phyloP scores from a whole-genome alignment of 2,329 filamentous ascomycete genomes.

The Zasmidium angulare region DNA sequence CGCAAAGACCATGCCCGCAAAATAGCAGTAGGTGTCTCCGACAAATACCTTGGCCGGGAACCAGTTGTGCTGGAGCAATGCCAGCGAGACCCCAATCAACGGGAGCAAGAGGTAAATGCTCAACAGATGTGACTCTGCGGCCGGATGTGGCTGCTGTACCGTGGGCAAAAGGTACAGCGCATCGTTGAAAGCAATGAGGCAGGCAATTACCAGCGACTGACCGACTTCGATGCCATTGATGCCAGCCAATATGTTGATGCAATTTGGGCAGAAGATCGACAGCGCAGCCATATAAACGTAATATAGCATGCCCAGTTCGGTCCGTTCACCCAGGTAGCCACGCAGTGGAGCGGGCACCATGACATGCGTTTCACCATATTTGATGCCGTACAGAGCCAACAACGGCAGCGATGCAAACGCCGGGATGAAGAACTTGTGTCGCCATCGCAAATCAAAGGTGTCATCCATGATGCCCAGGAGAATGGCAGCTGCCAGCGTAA shows the following conservation, averaged over 20 bases:
- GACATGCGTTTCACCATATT: constrained; percentile 95
- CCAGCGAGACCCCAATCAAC: constrained; percentile 87
- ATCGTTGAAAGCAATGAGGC: constrained; percentile 83
- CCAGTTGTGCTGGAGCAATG: constrained; percentile 89
- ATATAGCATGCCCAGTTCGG: constrained; percentile 76
- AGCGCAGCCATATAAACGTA: constrained; percentile 96
- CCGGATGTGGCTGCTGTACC: constrained; percentile 78
- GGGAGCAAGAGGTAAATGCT: constrained; percentile 92
- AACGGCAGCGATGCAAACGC: constrained; percentile 91
- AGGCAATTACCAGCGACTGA: constrained; percentile 87
- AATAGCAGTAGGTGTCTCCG: constrained; percentile 98
- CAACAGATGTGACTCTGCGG: constrained; percentile 93
- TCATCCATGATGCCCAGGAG: constrained; percentile 94
- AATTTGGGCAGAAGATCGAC: constrained; percentile 96
- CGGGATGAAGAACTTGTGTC: constrained; percentile 97
- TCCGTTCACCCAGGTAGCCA: constrained; percentile 77
- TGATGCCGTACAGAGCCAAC: constrained; percentile 95
- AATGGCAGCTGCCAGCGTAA: constrained; percentile 86
- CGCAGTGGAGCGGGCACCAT: constrained; percentile 85
- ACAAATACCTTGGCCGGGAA: constrained; percentile 95
- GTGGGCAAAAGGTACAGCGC: constrained; percentile 71
- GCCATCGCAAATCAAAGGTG: constrained; percentile 96
- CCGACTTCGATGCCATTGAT: constrained; percentile 97
- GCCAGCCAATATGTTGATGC: constrained; percentile 99
- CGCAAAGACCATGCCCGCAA: constrained; percentile 98